Base-by-base conservation (phyloP, 352 stramenopile species). In the Phytopythium delawarense region DNA sequence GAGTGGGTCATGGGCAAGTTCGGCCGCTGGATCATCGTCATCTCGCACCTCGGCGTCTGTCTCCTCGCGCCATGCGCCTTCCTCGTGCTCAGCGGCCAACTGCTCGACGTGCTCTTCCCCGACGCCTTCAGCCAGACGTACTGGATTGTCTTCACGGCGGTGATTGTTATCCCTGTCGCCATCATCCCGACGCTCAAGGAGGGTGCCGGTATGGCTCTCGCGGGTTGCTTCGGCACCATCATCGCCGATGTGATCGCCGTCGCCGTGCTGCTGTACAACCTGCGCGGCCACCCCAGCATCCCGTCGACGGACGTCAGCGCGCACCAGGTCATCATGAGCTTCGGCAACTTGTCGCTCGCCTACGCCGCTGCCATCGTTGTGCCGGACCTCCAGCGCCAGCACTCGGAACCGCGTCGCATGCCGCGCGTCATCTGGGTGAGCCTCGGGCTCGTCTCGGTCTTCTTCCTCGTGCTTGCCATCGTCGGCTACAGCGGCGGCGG, bases 391-490 rank as follows among this genome's bases (percentile, higher is more conserved):
- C 65, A 72, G 39, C 65, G 65, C 13, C 66, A 81, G 28, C 73
- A 81, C 59, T 76, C 66, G 46, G 57, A 81, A 35, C 73, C 73
- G 9, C 56, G 57, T 35, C 70, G 68, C 48, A 79, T 81, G 73
- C 73, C 73, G 3, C 70, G 73, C 23, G 68, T 81, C 57, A 74
- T 81, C 35, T 53, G 63, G 23, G 68, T 76, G 16, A 78, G 71
- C n/a, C 53, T 81, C 2, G 65, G 54, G 9, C 53, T 72, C 13
- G 63, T 76, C 12, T 79, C 73, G 13, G 44, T 61, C n/a, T 65
- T 79, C 52, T 79, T 79, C 63, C 46, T 75, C 30, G 58, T 69
- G 18, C 54, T 80, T 37, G 72, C 67, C 25, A 61, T 74, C 55
- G 63, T 61, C 2, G 72, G 70, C 23, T 78, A 76, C 60, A 72